Evolutionary conservation across 2,329 filamentous ascomycete species (phyloP).

Genomic region (Claviceps arundinis): DNA sequence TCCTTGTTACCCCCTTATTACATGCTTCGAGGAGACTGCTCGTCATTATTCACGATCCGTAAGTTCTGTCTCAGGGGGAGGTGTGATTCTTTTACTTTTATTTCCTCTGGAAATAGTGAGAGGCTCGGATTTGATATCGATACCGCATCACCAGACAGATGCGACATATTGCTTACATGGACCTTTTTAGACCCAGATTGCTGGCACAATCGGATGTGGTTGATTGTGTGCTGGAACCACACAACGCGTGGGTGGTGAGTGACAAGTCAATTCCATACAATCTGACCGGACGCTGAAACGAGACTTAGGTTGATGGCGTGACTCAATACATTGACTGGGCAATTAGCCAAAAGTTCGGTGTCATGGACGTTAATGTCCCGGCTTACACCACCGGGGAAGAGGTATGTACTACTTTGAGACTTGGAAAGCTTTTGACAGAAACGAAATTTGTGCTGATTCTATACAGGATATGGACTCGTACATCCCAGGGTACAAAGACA

Average conservation of each 20-base stretch:
- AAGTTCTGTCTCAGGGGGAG: conserved; percentile 23
- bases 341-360: conserved; percentile 57
- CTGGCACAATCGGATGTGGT: conserved; percentile 52
- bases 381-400: conserved; percentile 55
- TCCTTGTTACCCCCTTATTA: conserved; percentile 66
- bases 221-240: conserved; percentile 63
- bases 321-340: conserved; percentile 80
- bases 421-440: neutral
- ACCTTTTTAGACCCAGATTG: conserved; percentile 45
- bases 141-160: no score
- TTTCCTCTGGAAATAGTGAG: no score
- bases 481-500: conserved; percentile 31
- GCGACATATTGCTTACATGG: neutral
- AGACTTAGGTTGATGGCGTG: conserved; percentile 61
- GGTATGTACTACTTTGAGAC: conserved; percentile 21
- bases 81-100: no score
- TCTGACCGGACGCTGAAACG: conserved; percentile 6
- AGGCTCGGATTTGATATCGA: no score
- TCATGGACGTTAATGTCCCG: conserved; percentile 88
- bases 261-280: neutral
- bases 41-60: conserved; percentile 85
- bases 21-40: conserved; percentile 54
- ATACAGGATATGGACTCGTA: conserved; percentile 33
- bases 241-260: conserved; percentile 81
- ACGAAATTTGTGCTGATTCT: neutral